phyloP scores from a whole-genome alignment of 2,329 filamentous ascomycete genomes.

The Trichoderma harzianum region DNA sequence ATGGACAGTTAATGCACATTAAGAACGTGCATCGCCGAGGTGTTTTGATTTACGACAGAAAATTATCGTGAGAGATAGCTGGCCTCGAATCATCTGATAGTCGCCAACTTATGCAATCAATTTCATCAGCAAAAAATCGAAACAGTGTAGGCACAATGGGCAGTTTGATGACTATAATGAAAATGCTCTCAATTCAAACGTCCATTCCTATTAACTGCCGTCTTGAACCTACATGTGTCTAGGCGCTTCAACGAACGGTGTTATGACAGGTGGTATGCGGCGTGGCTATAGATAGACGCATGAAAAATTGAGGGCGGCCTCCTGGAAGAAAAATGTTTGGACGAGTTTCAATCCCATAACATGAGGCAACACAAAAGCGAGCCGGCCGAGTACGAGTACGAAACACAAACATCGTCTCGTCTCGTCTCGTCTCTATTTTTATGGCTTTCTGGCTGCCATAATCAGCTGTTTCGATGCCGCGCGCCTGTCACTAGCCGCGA shows the following conservation, averaged over 20 bases:
- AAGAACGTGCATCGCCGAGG: neutral
- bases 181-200: neutral
- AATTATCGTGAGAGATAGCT: neutral
- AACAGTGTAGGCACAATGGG: neutral
- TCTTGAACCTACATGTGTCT: too few species aligned
- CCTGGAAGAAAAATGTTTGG: neutral
- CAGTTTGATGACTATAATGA: neutral
- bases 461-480: conserved; percentile 3
- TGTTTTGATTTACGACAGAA: neutral
- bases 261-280: neutral
- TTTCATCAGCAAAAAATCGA: neutral
- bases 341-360: neutral
- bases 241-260: neutral
- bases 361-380: neutral
- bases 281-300: neutral
- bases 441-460: neutral
- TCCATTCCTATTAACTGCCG: neutral
- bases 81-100: neutral
- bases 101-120: neutral
- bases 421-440: neutral
- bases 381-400: neutral
- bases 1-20: neutral
- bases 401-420: neutral
- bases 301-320: neutral
- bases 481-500: conserved; percentile 2